Base-by-base conservation (phyloP, 345 rosid species). In the Anastatica hierochuntica region DNA sequence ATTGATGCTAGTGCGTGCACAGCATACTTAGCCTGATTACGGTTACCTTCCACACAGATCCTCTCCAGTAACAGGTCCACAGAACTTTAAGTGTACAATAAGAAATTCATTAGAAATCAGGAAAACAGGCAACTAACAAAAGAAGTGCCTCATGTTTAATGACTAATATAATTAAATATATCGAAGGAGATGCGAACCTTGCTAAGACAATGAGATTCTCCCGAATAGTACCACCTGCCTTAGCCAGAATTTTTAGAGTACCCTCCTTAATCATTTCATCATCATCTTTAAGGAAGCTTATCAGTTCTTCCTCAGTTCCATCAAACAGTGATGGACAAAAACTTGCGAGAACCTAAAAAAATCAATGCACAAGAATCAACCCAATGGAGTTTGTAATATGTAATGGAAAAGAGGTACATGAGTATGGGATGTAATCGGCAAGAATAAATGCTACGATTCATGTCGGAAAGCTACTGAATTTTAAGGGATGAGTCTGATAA, bases 1-100 rank as follows among this genome's bases (percentile, higher is more conserved):
- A 92, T 92, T 50, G 98, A 88, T 64, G 95, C 98, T 33, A 92
- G 76, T 16, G 96, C 96, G 71, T 81, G 95, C 49, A 92, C 98
- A 70, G 98, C 98, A 76, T 88, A 83, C 71, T 88, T 92, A 20
- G 95, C 98, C 67, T 92, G 96, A 50, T 79, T 76, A 20, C 98
- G 81, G 56, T 80, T 92, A 56, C 98, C 96, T 78, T 92, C 96
- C 67, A 92, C 67, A 53, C 98, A 92, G 48, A 92, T 80, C 66
- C 74, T 81, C 77, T 92, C 98, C 77, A 92, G 62, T 47, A 84
- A 63, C 71, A 92, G 94, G 69, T 92, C 98, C 64, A 88, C 67
- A 2, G 98, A 85, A 74, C 98, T 92, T 80, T 66, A 78, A 31
- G 64, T 8, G 18, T 74, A 26, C 37, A 62, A 66, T 19, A 68